Base-by-base conservation (phyloP, 2,329 filamentous ascomycete species). In the Paraphoma chrysanthemicola region DNA sequence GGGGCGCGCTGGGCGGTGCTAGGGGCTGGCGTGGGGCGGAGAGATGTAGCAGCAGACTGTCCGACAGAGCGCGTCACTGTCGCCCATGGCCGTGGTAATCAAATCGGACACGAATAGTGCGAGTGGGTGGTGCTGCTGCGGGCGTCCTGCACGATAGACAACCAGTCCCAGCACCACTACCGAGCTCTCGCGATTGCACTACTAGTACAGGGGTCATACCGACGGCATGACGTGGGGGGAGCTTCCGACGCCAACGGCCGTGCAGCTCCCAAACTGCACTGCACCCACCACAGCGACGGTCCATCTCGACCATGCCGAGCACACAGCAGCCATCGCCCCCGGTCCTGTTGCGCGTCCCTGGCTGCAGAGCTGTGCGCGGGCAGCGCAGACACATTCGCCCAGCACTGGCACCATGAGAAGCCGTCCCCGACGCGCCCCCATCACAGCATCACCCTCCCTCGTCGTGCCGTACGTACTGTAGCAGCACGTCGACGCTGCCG, bases 81-180 rank as follows among this genome's bases (percentile, higher is more conserved):
- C 54, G 67, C 65, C 70, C 68, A 71, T 70, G 54, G 60, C 58
- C 58, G 61, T 56, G 45, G 56, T 5, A 23, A 23, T 23, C 23
- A 23, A 5, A 23, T 23, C 23, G 23, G 23, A 23, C 23, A 23
- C 23, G 5, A 23, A 23, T 54, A 56, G 44, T 66, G n/a, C n/a
- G n/a, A n/a, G n/a, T n/a, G n/a, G n/a, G n/a, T n/a, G n/a, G n/a
- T n/a, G n/a, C n/a, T n/a, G 64, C 36, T 60, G 51, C 54, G 49
- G 39, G 45, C 44, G 18, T 38, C 23, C 3, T 23, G 23, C 23
- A 23, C 23, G 23, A 23, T 5, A 23, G 23, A 23, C 23, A 23
- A n/a, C n/a, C n/a, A n/a, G n/a, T n/a, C n/a, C n/a, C n/a, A 3
- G 23, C 23, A 23, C 23, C 23, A 23, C 33, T 3, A 36, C 33